A percentile compares a stretch with the other conserved stretches of the same genome.
phyloP scores from a whole-genome alignment of 2,329 filamentous ascomycete species.

The Didymella exigua region DNA sequence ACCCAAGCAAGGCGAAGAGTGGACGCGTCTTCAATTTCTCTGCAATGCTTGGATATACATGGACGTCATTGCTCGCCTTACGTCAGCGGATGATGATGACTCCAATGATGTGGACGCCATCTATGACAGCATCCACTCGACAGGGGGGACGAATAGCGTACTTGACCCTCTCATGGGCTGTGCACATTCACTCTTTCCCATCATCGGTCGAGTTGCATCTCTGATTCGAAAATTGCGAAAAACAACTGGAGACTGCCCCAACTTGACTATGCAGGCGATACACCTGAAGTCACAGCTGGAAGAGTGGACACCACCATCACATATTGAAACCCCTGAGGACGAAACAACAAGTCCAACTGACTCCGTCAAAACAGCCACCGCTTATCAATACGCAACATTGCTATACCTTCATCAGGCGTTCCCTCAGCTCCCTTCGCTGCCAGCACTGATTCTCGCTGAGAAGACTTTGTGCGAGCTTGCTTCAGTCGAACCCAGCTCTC shows the following conservation, averaged over 20 bases:
- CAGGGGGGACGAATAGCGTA: conserved; percentile 53
- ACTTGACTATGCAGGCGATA: conserved; percentile 66
- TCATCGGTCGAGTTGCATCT: conserved; percentile 69
- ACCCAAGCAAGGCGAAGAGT: conserved; percentile 49
- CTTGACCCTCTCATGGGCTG: conserved; percentile 76
- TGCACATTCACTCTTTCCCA: conserved; percentile 69
- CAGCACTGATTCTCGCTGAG: conserved; percentile 64
- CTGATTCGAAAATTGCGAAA: conserved; percentile 67
- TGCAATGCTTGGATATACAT: conserved; percentile 77
- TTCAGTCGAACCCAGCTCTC: conserved; percentile 66
- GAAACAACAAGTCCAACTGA: conserved; percentile 66
- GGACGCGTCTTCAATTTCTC: conserved; percentile 65
- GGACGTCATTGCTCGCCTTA: conserved; percentile 73
- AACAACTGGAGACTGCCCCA: conserved; percentile 62
- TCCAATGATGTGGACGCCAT: conserved; percentile 57
- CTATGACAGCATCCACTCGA: conserved; percentile 44
- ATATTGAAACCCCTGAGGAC: conserved; percentile 67
- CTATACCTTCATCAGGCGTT: conserved; percentile 72
- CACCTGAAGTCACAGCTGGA: conserved; percentile 66
- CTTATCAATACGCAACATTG: conserved; percentile 70
- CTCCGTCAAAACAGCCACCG: conserved; percentile 69
- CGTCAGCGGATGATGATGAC: conserved; percentile 64
- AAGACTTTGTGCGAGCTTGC: conserved; percentile 66
- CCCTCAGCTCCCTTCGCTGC: conserved; percentile 67
- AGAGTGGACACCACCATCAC: conserved; percentile 64